Base-by-base conservation (phyloP, 306 rosid genomes). In the Vigna reflexopilosa region DNA sequence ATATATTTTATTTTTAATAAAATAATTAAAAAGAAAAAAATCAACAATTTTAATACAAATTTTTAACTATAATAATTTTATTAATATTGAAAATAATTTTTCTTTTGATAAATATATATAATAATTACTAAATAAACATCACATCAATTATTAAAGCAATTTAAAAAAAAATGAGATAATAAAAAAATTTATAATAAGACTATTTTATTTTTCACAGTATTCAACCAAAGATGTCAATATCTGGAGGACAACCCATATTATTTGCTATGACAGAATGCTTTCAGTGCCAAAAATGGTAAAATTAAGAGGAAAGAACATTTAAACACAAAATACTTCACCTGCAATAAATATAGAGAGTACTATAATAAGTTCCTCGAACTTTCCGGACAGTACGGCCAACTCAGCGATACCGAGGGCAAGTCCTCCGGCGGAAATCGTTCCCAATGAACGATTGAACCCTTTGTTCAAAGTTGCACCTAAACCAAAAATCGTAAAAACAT, bases 381-480 rank as follows among this genome's bases (percentile, higher is more conserved):
- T 56, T 30, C 90, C 93, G 44, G 90, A 80, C 14, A 55, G 44
- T 0, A 75, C 14, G 24, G 90, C 77, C 40, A 78, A 49, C 42
- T 80, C 81, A 4, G 91, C 88, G 19, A 90, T 87, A 15, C 80
- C 79, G 56, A 87, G 40, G 57, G 91, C 90, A 44, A 89, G 88
- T 30, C 91, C 91, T 59, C 90, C 93, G 16, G 91, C 93, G 0
- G 88, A 83, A 17, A 87, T 32, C 22, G 93, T 89, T 70, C 93
- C 93, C 86, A 89, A n/a, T 45, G 88, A 89, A 8, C 93, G 88
- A 81, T 90, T 90, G 59, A 90, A 82, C 14, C 93, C 93, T 71
- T 86, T 90, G 83, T 51, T 84, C 73, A 90, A 78, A 20, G 93
- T 87, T 15, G 93, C 91, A 11, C 93, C 93, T 87, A 80, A 75